A percentile compares a stretch with the other conserved stretches of the same genome.
Conservation (phyloP, 176 grass and related monocot species). For the Oryza brachyantha region DNA sequence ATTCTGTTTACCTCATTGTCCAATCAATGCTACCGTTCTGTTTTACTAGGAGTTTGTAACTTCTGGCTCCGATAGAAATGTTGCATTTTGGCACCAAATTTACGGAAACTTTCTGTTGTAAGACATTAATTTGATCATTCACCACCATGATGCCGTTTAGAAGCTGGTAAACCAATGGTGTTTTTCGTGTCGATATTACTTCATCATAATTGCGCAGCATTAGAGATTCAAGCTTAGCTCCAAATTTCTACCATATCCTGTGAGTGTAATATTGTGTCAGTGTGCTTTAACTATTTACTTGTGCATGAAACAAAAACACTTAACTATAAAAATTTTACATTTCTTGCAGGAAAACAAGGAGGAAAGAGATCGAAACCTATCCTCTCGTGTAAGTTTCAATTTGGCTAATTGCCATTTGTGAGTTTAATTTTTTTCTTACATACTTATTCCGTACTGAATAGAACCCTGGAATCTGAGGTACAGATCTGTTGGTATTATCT, state of each 20-base stretch:
- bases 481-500: background rate
- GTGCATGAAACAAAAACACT: background rate
- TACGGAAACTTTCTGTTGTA: background rate
- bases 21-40: background rate
- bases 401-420: background rate
- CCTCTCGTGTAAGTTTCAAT: conserved; percentile 59
- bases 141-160: background rate
- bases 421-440: background rate
- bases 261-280: background rate
- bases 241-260: background rate
- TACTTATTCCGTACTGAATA: background rate
- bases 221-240: background rate
- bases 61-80: background rate
- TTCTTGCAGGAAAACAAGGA: conserved; percentile 47
- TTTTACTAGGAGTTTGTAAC: background rate
- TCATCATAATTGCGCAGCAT: background rate
- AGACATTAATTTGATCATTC: background rate
- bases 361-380: conserved; percentile 50
- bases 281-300: background rate
- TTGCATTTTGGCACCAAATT: background rate
- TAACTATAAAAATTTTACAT: conserved; percentile 16
- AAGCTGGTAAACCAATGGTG: background rate
- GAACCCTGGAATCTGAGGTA: background rate
- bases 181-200: background rate
- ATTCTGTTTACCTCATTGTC: background rate